phyloP scores from a whole-genome alignment of 495 filamentous ascomycete genomes.

The Aspergillus indologenus region DNA sequence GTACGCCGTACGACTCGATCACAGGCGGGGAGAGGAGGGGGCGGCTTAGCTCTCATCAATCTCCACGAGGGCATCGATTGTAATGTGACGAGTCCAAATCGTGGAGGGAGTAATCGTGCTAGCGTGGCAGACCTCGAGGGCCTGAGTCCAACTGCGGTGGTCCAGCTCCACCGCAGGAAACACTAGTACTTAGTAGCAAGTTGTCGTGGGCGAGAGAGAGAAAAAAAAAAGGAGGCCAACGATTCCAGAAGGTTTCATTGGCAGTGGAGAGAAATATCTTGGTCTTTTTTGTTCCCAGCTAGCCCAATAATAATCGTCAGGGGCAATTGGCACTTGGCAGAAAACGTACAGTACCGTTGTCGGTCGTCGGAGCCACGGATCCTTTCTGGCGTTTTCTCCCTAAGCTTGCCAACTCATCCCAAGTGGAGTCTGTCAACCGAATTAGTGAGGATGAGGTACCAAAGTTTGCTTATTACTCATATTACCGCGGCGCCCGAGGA shows the following conservation, averaged over 20 bases:
- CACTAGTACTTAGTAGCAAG: not conserved
- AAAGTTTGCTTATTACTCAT: slow-evolving; percentile 12
- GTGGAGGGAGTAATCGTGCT: slow-evolving; percentile 12
- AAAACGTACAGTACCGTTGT: not conserved
- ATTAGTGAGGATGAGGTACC: slow-evolving; percentile 9
- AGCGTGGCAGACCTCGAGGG: not conserved
- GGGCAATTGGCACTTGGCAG: slow-evolving; percentile 6
- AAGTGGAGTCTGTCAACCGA: slow-evolving; percentile 14
- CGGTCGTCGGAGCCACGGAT: slow-evolving; percentile 8
- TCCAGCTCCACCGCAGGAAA: not conserved
- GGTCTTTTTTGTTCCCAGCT: not conserved
- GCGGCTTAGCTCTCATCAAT: slow-evolving; percentile 1
- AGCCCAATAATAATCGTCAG: slow-evolving; percentile 21
- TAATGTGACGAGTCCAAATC: slow-evolving; percentile 22
- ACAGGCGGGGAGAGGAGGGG: slow-evolving; percentile 3
- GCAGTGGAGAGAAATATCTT: slow-evolving; percentile 10
- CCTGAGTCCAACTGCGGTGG: not conserved
- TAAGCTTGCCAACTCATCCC: slow-evolving; percentile 21
- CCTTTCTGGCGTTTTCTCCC: not conserved
- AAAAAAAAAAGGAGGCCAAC: slow-evolving; percentile 7
- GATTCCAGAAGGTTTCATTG: slow-evolving; percentile 20
- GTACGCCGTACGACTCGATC: slow-evolving; percentile 14
- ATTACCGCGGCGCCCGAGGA: slow-evolving; percentile 5
- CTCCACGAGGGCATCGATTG: slow-evolving; percentile 18
- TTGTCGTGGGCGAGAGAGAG: slow-evolving; percentile 17